Percentiles rank a stretch among this genome's conserved stretches.
phyloP scores from a whole-genome alignment of 2,329 filamentous ascomycete species.

The Claviceps citrina region DNA sequence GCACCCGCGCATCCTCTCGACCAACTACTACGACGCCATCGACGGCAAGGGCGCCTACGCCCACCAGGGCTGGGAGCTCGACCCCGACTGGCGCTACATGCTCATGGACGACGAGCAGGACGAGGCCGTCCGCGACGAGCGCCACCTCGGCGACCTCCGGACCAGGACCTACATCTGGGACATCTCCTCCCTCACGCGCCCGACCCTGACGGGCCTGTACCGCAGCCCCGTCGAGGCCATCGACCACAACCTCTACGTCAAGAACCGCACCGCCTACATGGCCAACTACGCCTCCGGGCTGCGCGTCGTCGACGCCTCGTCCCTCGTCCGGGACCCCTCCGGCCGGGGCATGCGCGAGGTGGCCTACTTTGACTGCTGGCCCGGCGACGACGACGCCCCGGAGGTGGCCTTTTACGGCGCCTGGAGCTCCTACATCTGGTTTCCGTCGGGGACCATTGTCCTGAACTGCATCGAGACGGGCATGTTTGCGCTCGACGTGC shows the following conservation, averaged over 20 bases:
- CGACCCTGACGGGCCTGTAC: constrained; percentile 25
- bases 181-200: constrained; percentile 23
- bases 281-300: constrained; percentile 34
- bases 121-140: constrained; percentile 26
- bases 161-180: constrained; percentile 34
- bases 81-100: constrained; percentile 25
- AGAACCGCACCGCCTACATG: constrained; percentile 27
- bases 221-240: constrained; percentile 22
- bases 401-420: constrained; percentile 22
- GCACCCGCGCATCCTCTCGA: constrained; percentile 29
- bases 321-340: constrained; percentile 20
- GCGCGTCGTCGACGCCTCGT: constrained; percentile 20
- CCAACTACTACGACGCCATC: constrained; percentile 34
- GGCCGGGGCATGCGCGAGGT: constrained; percentile 25
- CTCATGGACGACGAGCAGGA: constrained; percentile 39
- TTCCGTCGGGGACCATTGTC: constrained; percentile 27
- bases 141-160: constrained; percentile 14
- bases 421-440: constrained; percentile 30
- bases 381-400: constrained; percentile 25
- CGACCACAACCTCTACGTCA: constrained; percentile 32
- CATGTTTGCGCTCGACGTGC: constrained; percentile 25
- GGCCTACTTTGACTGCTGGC: constrained; percentile 32
- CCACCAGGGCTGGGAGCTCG: constrained; percentile 39
- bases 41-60: constrained; percentile 28
- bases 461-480: constrained; percentile 33